These are phyloP conservation scores for Stellera chamaejasme DNA, from an alignment of 345 rosid species.

Conservation along the genomic window DNA sequence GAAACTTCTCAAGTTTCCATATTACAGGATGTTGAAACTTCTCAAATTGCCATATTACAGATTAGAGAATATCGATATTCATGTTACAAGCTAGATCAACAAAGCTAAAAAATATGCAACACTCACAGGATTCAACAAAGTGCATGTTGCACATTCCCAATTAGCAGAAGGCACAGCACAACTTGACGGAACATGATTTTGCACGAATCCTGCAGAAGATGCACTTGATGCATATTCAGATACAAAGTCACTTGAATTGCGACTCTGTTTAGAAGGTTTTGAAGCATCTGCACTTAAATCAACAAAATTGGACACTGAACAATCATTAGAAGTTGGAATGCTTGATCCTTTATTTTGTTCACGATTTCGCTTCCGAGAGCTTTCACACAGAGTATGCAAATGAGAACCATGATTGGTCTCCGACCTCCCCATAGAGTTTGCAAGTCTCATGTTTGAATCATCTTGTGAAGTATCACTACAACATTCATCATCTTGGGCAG, in stretches of 20 bases:
- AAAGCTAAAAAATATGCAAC: background rate
- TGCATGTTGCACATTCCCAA: slow-evolving; percentile 80
- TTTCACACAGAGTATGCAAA: slow-evolving; percentile 7
- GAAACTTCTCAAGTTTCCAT: no score
- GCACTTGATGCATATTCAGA: slow-evolving; percentile 16
- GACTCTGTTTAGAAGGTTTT: slow-evolving; percentile 34
- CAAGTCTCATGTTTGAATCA: no score
- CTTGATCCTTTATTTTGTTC: slow-evolving; percentile 15
- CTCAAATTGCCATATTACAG: no score
- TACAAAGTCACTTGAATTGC: slow-evolving; percentile 19
- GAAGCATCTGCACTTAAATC: slow-evolving; percentile 25
- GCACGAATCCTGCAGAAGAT: slow-evolving; percentile 13
- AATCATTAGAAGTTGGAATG: slow-evolving; percentile 15
- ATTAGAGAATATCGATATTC: no score
- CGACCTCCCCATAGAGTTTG: slow-evolving; percentile 6
- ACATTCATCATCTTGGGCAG: slow-evolving; percentile 34
- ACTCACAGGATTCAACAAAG: slow-evolving; percentile 77
- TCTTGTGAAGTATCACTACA: slow-evolving; percentile 14
- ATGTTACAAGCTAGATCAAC: no score
- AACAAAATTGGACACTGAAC: slow-evolving; percentile 20
- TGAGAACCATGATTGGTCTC: slow-evolving; percentile 13
- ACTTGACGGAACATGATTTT: slow-evolving; percentile 17
- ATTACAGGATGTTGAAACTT: no score
- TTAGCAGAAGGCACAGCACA: slow-evolving; percentile 22
- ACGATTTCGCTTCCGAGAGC: slow-evolving; percentile 38